A percentile compares a stretch with the other conserved stretches of the same genome.
phyloP scores from a whole-genome alignment of 225 moss, liverwort and hornwort species.

The Bryoerythrophyllum caledonicum region DNA sequence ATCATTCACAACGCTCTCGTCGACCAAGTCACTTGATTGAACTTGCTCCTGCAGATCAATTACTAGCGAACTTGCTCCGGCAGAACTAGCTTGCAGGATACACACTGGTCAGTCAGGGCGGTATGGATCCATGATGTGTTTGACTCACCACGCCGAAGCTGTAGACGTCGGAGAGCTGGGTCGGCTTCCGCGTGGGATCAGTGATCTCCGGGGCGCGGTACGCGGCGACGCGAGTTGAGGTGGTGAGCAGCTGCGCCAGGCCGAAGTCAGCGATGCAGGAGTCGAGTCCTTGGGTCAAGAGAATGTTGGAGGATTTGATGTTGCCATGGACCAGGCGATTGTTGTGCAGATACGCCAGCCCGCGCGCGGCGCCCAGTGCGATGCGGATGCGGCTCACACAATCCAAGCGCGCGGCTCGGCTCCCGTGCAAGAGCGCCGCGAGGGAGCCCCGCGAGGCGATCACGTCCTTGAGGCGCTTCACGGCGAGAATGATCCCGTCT shows the following conservation, averaged over 20 bases:
- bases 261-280: slow-evolving; percentile 84
- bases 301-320: slow-evolving; percentile 84
- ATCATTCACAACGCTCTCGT: too few species aligned
- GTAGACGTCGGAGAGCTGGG: slow-evolving; percentile 84
- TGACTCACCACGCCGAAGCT: slow-evolving; percentile 73
- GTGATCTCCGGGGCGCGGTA: slow-evolving; percentile 84
- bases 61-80: too few species aligned
- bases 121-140: too few species aligned
- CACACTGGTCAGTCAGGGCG: too few species aligned
- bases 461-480: slow-evolving; percentile 84
- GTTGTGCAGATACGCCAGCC: slow-evolving; percentile 60
- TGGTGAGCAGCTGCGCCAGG: slow-evolving; percentile 67
- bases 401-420: slow-evolving; percentile 57
- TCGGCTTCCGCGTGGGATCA: slow-evolving; percentile 71
- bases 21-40: too few species aligned
- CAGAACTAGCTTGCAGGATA: too few species aligned
- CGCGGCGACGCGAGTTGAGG: slow-evolving; percentile 61
- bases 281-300: slow-evolving; percentile 67
- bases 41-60: too few species aligned
- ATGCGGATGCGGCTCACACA: slow-evolving; percentile 77
- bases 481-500: slow-evolving; percentile 70
- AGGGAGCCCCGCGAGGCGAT: slow-evolving; percentile 64
- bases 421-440: slow-evolving; percentile 83
- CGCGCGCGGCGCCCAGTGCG: slow-evolving; percentile 74
- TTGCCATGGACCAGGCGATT: slow-evolving; percentile 63